Evolutionary conservation across 192 early-diverging fungal species (phyloP), one percentile per base, ranked within the genome.

Genomic region (Backusella mclennaniae): DNA sequence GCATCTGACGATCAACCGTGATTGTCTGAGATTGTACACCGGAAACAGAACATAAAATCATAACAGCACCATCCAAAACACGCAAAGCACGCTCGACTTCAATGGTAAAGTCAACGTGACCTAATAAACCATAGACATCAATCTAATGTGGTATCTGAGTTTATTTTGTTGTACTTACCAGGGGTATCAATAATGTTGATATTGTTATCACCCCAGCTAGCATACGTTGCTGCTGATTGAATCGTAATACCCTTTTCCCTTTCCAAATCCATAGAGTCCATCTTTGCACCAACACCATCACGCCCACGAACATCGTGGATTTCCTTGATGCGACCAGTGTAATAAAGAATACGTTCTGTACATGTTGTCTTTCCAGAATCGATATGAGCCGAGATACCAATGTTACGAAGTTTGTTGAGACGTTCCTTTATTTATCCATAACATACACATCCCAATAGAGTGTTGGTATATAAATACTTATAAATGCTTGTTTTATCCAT

Each of bases 231-330:
- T n/a, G 94, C 94, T 39, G 91, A 92, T 84, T 94, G 92, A 76
- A 95, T 95, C 35, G 94, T 95, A 76, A 95, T 95, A 38, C 94
- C 94, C 84, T 93, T 92, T 83, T 99, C 98, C 75, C 96, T 89
- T 87, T 98, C 98, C 26, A 98, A 88, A 33, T 98, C 96, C 98
- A 99, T 99, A 42, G 95, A 97, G 86, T 99, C 98, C 98, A 99
- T 99, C 79, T 96, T 98, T 14, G 98, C 98, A 69, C 96, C 98
- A 44, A 97, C 95, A 80, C 91, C 91, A 80, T 95, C 93, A 76
- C 88, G 89, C 75, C 93, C 93, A 76, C 94, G 92, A 36, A 95
- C 93, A 76, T 95, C 93, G 83, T 95, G 94, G 79, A 95, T 95
- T 79, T 92, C 91, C 85, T 93, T 94, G 85, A 95, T 95, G 69